A percentile compares a stretch with the other conserved stretches of the same genome.
phyloP scores from a whole-genome alignment of 2,329 filamentous ascomycete genomes.

The Beauveria bassiana region DNA sequence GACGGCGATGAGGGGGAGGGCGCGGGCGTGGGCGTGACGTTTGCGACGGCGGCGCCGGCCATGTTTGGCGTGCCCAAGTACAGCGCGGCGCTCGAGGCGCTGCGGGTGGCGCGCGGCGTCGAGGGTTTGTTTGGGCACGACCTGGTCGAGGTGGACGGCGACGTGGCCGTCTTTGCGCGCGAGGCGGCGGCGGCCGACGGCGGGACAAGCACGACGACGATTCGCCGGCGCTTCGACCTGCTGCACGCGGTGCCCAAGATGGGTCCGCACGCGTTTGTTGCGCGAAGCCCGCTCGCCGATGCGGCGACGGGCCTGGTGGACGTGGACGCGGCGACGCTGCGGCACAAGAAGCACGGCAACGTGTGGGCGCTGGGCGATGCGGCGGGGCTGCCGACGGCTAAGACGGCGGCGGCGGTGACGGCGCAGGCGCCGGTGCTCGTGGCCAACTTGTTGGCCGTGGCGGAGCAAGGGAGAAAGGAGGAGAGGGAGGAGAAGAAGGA shows the following conservation, averaged over 20 bases:
- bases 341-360: conserved; percentile 46
- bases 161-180: conserved; percentile 42
- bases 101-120: conserved; percentile 46
- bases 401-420: conserved; percentile 47
- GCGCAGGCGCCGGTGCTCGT: conserved; percentile 44
- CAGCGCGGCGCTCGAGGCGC: conserved; percentile 42
- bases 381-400: conserved; percentile 50
- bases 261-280: conserved; percentile 47
- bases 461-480: too few species aligned
- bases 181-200: conserved; percentile 10
- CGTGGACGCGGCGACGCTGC: conserved; percentile 44
- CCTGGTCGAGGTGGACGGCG: conserved; percentile 43
- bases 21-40: conserved; percentile 38
- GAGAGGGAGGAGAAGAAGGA: conserved; percentile 28
- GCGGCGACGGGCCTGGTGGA: conserved; percentile 44
- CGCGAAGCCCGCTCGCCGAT: conserved; percentile 46
- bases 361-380: conserved; percentile 54
- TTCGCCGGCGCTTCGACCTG: conserved; percentile 44
- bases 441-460: conserved; percentile 34
- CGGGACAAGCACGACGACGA: conserved; percentile 24
- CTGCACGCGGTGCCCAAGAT: conserved; percentile 53
- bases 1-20: conserved; percentile 24
- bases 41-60: conserved; percentile 45
- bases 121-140: conserved; percentile 53
- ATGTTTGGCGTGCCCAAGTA: conserved; percentile 59